Conservation (phyloP, 495 filamentous ascomycete species). For the Venustampulla echinocandica region DNA sequence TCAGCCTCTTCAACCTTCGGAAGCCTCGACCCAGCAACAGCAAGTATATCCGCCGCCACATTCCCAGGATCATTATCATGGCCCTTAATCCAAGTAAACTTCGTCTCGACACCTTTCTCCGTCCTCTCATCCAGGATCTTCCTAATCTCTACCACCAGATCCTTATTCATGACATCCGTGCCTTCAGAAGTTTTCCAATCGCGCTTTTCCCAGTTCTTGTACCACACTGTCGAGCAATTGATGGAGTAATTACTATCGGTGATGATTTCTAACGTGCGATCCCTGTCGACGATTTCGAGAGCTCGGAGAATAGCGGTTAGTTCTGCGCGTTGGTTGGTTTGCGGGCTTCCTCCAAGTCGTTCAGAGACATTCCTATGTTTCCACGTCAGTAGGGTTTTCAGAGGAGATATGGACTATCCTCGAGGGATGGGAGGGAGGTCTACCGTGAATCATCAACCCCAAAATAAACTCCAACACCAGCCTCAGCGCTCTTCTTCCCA, state of each 20-base stretch:
- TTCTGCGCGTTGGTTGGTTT: slow-evolving; percentile 95
- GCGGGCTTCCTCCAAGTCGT: slow-evolving; percentile 57
- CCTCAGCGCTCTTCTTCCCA: slow-evolving; percentile 59
- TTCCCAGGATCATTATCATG: slow-evolving; percentile 65
- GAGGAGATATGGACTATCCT: not conserved
- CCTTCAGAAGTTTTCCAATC: slow-evolving; percentile 64
- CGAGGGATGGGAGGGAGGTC: slow-evolving; percentile 23
- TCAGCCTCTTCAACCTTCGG: not conserved
- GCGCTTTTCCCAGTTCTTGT: slow-evolving; percentile 65
- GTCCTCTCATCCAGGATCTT: slow-evolving; percentile 63
- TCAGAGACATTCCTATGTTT: slow-evolving; percentile 71
- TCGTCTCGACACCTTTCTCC: slow-evolving; percentile 47
- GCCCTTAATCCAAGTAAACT: slow-evolving; percentile 84
- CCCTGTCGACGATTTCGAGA: slow-evolving; percentile 59
- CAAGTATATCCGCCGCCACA: slow-evolving; percentile 69
- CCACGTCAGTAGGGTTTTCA: not conserved
- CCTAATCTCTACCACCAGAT: slow-evolving; percentile 67
- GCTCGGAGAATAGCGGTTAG: slow-evolving; percentile 80
- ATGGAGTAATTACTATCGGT: slow-evolving; percentile 85
- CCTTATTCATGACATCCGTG: slow-evolving; percentile 74
- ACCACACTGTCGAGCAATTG: slow-evolving; percentile 84
- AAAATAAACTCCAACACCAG: slow-evolving; percentile 86
- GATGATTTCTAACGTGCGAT: slow-evolving; percentile 56
- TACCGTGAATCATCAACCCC: slow-evolving; percentile 64
- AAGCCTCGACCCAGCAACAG: slow-evolving; percentile 38